Evolutionary conservation across 1,284 basidiomycete genomes (phyloP).

Genomic region (Boletus semigastroideus): DNA sequence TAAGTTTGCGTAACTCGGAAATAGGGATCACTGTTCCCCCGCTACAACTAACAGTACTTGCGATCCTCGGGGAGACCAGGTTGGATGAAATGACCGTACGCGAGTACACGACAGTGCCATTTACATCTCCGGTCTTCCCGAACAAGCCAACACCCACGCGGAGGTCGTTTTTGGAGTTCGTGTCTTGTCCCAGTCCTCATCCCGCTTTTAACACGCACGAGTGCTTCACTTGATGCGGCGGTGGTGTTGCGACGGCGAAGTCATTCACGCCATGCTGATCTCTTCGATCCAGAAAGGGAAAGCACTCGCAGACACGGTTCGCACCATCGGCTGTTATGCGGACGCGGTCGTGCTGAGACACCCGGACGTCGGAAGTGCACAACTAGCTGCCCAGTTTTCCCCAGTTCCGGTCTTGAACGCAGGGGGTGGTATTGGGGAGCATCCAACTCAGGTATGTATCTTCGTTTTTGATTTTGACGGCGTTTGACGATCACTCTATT

Average conservation of each 20-base stretch:
- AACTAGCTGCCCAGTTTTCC: conserved; percentile 90
- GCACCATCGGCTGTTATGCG: conserved; percentile 94
- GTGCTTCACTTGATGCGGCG: conserved; percentile 96
- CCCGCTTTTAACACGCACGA: conserved; percentile 97
- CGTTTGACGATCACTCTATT: conserved; percentile 80
- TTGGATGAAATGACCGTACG: conserved; percentile 36
- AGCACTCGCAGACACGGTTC: conserved; percentile 89
- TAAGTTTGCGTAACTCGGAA: conserved; percentile 4
- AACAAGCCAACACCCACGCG: conserved; percentile 85
- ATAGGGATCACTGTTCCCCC: not conserved
- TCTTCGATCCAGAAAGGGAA: conserved; percentile 97
- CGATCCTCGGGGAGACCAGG: conserved; percentile 19
- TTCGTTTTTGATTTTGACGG: not conserved
- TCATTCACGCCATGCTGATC: conserved; percentile 80
- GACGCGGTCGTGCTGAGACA: conserved; percentile 96
- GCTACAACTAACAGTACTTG: not conserved
- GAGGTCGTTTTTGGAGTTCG: conserved; percentile 89
- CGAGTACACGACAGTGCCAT: conserved; percentile 92
- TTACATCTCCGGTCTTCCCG: conserved; percentile 88
- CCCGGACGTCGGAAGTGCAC: conserved; percentile 89
- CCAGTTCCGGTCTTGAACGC: conserved; percentile 96
- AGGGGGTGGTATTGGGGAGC: conserved; percentile 96
- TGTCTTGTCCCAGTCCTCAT: too few species aligned
- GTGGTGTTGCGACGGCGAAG: conserved; percentile 97
- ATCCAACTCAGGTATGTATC: conserved; percentile 83